These are phyloP conservation scores for Leishmania aethiopica DNA, from an alignment of 208 protist genomes.

Conservation along the genomic window DNA sequence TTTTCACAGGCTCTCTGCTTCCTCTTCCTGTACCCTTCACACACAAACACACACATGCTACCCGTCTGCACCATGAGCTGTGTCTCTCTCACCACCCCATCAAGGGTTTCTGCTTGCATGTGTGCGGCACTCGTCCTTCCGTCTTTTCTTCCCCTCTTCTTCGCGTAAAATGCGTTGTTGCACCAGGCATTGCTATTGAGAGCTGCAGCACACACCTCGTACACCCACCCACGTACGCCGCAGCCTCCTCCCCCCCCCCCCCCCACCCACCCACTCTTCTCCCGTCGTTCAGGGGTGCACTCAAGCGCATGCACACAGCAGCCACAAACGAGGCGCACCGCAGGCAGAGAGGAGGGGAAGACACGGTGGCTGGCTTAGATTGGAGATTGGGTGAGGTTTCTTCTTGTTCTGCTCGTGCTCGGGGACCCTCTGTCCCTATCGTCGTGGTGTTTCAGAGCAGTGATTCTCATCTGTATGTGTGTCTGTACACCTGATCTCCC, in stretches of 20 bases:
- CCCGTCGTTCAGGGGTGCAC: not conserved
- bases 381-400: not conserved
- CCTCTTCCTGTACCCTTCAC: not conserved
- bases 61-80: not conserved
- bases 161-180: not conserved
- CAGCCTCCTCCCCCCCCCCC: not conserved
- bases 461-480: not conserved
- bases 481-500: not conserved
- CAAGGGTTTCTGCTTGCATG: not conserved
- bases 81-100: not conserved
- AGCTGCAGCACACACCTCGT: not conserved
- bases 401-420: not conserved
- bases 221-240: not conserved
- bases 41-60: not conserved
- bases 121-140: not conserved
- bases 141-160: not conserved
- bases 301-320: not conserved
- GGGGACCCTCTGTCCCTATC: not conserved
- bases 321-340: not conserved
- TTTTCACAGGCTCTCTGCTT: not conserved
- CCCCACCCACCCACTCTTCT: not conserved
- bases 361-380: not conserved
- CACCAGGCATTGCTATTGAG: not conserved
- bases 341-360: not conserved
- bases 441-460: not conserved